phyloP scores from a whole-genome alignment of 352 stramenopile genomes.

The Globisporangium canariense region DNA sequence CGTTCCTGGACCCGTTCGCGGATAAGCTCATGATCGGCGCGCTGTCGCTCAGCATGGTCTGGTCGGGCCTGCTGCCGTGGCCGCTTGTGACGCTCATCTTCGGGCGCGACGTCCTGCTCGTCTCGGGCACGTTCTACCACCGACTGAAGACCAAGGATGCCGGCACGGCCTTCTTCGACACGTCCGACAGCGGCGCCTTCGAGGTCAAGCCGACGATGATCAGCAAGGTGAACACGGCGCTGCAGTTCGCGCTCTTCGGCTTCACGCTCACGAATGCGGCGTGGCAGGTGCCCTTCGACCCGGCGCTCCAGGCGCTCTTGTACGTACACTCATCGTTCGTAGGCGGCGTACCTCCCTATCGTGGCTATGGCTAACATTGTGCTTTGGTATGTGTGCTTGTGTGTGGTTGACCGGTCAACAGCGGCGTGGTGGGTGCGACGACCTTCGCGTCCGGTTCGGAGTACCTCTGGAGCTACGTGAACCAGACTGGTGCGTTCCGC shows the following conservation, averaged over 20 bases:
- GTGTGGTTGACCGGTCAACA: slow-evolving; percentile 12
- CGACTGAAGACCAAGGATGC: slow-evolving; percentile 69
- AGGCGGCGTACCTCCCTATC: too few species aligned
- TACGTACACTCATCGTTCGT: slow-evolving; percentile 25
- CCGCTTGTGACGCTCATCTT: slow-evolving; percentile 68
- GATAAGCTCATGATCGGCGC: slow-evolving; percentile 80
- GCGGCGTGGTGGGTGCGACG: slow-evolving; percentile 61
- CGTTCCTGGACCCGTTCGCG: slow-evolving; percentile 78
- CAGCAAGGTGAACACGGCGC: slow-evolving; percentile 80
- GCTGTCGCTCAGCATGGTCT: slow-evolving; percentile 74
- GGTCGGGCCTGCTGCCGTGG: slow-evolving; percentile 57
- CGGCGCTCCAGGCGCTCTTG: slow-evolving; percentile 60
- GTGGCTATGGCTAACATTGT: neutral
- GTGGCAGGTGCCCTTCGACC: slow-evolving; percentile 59
- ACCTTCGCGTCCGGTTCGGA: slow-evolving; percentile 75
- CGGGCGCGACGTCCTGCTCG: slow-evolving; percentile 65
- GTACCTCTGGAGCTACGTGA: slow-evolving; percentile 74
- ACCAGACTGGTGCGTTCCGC: slow-evolving; percentile 65
- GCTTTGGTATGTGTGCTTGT: slow-evolving; percentile 7
- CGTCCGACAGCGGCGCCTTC: slow-evolving; percentile 64
- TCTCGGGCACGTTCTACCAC: slow-evolving; percentile 77
- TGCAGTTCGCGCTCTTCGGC: slow-evolving; percentile 74
- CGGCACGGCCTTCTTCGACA: slow-evolving; percentile 76
- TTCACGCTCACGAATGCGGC: slow-evolving; percentile 70
- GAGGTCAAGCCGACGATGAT: slow-evolving; percentile 65